Evolutionary conservation across 495 filamentous ascomycete species (phyloP), one percentile per base, ranked within the genome.

Genomic region (Xylaria bambusicola): DNA sequence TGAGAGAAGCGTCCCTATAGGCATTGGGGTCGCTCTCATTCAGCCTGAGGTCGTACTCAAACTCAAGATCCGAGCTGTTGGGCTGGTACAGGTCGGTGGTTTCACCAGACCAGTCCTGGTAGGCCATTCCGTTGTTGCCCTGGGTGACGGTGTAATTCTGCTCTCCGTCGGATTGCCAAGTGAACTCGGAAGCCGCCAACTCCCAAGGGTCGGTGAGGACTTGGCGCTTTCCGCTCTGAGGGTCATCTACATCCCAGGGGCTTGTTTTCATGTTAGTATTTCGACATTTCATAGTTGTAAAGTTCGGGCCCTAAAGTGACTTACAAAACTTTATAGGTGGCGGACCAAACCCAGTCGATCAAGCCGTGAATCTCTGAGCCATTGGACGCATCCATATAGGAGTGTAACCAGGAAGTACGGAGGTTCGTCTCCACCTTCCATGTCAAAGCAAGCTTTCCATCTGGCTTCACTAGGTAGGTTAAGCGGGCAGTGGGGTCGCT

Each of bases 351-450:
- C 45, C 74, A 77, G 55, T 79, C 72, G 15, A 71, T 62, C 18
- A 72, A 54, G 29, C 61, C 69, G 7, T 70, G 47, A 24, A 77
- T 56, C 15, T 68, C 45, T 8, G 51, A 49, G 5, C 58, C 62
- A 29, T 62, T 51, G 3, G 63, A 52, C 4, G 74, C 75, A 50
- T 77, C 70, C 31, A 71, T 69, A 49, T 76, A 78, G 13, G 72
- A 71, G 27, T 76, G 56, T 24, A 77, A 64, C 71, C 69, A 79
- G 54, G 71, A 71, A 33, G 57, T 62, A 26, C 64, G 26, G 21
- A 75, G 60, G 44, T 76, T 74, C 3, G 72, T 76, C 57, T 77
- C 74, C 6, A 77, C 54, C 56, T 65, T 71, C 75, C 75, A 77
- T 1, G 71, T 61, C n/a, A 75, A 64, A 21, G 65, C 68, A 18